Evolutionary conservation across 2,329 filamentous ascomycete genomes (phyloP), one percentile per base, ranked within the genome.

Genomic region (Penicillium crustosum): DNA sequence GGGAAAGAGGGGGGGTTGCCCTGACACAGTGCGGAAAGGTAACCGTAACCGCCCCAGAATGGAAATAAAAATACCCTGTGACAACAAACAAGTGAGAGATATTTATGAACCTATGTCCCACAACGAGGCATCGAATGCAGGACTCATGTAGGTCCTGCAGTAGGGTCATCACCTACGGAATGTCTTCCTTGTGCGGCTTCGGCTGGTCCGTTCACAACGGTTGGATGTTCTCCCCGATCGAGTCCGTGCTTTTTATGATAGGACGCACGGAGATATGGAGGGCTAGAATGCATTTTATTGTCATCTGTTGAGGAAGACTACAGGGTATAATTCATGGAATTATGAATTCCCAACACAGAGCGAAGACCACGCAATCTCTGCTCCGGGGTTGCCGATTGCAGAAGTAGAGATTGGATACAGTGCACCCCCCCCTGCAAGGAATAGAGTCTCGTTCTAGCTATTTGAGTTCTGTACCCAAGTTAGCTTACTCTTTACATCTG

Each of bases 351-450:
- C 19, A 47, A 13, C 29, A 19, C 39, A 36, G 33, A 29, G 50
- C 57, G 42, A 59, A 61, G 61, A 29, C 49, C 55, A 51, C 51
- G 47, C 53, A 65, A 58, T 59, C 57, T 52, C 51, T 45, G 45
- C 48, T 50, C 53, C 55, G 57, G 56, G 31, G 12, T 23, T 29
- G 45, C 48, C 38, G 27, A 49, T 38, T 51, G 33, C 39, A 29
- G 55, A 41, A 53, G 44, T n/a, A 45, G 57, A 60, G 57, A 53
- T 65, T 60, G 48, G 43, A 23, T 43, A 33, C 23, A 35, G 33
- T 41, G 35, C 39, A 31, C n/a, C 17, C n/a, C n/a, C 39, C 23
- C 44, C 5, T 42, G 39, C 44, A 58, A 39, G 43, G 41, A 55
- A 42, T 27, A 43, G 39, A 27, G 13, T 39, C 29, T 47, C 31